Percentiles rank a stretch among this genome's conserved stretches.
These are phyloP conservation scores for Erodium chrysanthum DNA, from an alignment of 441 rosid species.

Conservation along the genomic window DNA sequence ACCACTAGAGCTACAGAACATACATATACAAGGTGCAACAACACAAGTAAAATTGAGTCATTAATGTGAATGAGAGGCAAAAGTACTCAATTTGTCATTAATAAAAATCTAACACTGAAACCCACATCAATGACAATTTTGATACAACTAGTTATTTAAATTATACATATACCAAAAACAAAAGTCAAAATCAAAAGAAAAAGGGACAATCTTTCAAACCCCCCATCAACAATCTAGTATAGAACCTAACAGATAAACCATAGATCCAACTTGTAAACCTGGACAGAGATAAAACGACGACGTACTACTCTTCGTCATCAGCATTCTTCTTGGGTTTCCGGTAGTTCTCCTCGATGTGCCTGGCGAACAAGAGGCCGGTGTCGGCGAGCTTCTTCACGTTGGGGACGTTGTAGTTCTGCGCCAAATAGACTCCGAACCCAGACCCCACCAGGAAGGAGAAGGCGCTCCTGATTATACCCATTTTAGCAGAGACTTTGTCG, in stretches of 20 bases:
- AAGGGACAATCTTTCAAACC: neutral
- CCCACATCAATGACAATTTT: neutral
- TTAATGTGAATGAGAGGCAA: neutral
- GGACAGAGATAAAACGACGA: neutral
- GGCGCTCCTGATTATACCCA: conserved; percentile 21
- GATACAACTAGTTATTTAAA: neutral
- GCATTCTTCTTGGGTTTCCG: neutral
- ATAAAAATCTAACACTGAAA: no score
- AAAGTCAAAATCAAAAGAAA: no score
- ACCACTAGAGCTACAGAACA: no score
- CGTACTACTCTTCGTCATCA: neutral
- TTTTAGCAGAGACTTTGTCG: neutral
- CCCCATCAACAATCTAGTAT: neutral
- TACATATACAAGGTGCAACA: neutral
- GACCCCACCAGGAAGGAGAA: conserved; percentile 45
- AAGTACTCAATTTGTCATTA: neutral
- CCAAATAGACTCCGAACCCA: conserved; percentile 41
- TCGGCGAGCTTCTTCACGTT: conserved; percentile 39
- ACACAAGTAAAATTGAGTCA: neutral
- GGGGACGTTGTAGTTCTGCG: conserved; percentile 68
- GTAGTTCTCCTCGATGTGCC: conserved; percentile 51
- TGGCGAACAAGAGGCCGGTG: conserved; percentile 40
- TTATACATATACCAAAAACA: neutral
- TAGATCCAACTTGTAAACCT: neutral
- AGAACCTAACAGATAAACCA: neutral